A percentile compares a stretch with the other conserved stretches of the same genome.
Conservation (phyloP, 257 asterid species). For the Lycium ferocissimum region DNA sequence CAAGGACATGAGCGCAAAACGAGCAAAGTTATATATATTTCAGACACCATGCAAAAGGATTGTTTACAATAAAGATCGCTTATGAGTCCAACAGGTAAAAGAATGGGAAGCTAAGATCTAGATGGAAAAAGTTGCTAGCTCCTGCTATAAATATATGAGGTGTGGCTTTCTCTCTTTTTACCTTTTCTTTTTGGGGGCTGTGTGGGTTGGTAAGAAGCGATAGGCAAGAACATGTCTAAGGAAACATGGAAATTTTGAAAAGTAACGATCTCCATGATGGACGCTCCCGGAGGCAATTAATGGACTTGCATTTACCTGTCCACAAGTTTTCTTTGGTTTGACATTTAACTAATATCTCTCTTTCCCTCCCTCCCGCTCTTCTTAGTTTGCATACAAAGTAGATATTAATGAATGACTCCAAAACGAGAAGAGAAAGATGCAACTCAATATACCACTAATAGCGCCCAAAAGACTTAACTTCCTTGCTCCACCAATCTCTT, state of each 20-base stretch:
- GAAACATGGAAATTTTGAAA: neutral
- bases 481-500: neutral
- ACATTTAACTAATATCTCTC: neutral
- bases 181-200: neutral
- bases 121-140: neutral
- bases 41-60: neutral
- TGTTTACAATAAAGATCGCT: neutral
- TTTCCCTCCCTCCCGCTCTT: neutral
- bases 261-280: neutral
- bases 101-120: neutral
- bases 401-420: neutral
- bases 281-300: neutral
- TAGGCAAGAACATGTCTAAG: neutral
- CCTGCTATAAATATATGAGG: constrained; percentile 5
- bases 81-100: neutral
- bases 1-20: neutral
- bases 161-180: neutral
- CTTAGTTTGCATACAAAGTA: neutral
- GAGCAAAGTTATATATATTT: neutral
- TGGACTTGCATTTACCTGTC: constrained; percentile 5
- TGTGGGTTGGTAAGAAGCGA: neutral
- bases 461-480: neutral
- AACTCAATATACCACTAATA: neutral
- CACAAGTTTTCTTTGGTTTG: neutral
- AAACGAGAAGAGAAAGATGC: neutral